Conservation (phyloP, 2,329 filamentous ascomycete species). For the Sclerotinia trifoliorum region DNA sequence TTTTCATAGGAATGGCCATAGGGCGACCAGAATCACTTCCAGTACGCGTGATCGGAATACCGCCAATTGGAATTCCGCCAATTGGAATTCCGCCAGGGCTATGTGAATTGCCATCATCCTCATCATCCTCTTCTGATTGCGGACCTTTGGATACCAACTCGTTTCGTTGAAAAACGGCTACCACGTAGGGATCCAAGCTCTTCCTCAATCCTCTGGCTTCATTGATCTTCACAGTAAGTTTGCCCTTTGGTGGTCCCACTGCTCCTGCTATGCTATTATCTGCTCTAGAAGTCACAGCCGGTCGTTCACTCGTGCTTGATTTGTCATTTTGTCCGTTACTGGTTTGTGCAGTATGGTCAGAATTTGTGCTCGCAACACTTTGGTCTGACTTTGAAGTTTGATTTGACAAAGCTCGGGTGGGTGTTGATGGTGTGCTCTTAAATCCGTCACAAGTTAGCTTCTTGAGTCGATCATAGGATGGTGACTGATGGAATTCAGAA, state of each 20-base stretch:
- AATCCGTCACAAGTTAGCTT: conserved; percentile 83
- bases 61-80: conserved; percentile 52
- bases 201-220: conserved; percentile 80
- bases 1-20: conserved; percentile 93
- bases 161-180: conserved; percentile 94
- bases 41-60: conserved; percentile 63
- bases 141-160: conserved; percentile 92
- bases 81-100: conserved; percentile 44
- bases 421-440: conserved; percentile 92
- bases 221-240: conserved; percentile 82
- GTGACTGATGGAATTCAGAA: conserved; percentile 52
- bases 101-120: conserved; percentile 58
- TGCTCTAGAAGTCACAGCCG: conserved; percentile 35
- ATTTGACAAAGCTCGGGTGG: conserved; percentile 73
- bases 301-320: conserved; percentile 37
- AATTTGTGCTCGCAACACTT: conserved; percentile 41
- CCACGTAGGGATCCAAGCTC: conserved; percentile 88
- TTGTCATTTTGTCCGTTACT: conserved; percentile 40
- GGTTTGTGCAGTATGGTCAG: conserved; percentile 43
- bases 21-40: conserved; percentile 79
- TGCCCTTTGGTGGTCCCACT: conserved; percentile 74
- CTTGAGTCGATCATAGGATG: conserved; percentile 67
- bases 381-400: conserved; percentile 52
- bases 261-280: conserved; percentile 51
- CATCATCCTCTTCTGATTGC: conserved; percentile 58